Base-by-base conservation (phyloP, 345 rosid genomes). In the Geranium rotundifolium region DNA sequence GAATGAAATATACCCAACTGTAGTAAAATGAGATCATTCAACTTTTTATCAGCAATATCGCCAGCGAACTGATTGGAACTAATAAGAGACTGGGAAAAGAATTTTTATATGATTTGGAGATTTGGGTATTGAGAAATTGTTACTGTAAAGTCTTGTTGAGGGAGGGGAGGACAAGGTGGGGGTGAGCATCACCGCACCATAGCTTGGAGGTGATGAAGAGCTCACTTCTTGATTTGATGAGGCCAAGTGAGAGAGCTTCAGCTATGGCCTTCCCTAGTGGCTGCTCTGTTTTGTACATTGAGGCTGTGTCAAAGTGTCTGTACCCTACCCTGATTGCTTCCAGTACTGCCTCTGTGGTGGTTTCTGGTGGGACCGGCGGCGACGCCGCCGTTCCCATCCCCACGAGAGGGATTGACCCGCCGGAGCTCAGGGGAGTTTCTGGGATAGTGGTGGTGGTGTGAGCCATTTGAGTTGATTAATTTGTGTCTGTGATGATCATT, bases 131-230 rank as follows among this genome's bases (percentile, higher is more conserved):
- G 41, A 34, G 41, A 8, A 8, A 34, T 34, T 66, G 18, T 19
- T 74, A 84, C 87, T 55, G 39, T 49, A 84, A 76, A 63, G 78
- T 78, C 56, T 64, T 82, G 17, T 61, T 64, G 62, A 84, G 69
- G 5, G 84, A 82, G 9, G 79, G 83, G 58, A 79, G 66, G 56
- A 79, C 82, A 18, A 77, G 85, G 10, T 80, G 79, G 0, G 54
- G 63, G 61, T 85, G 84, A 63, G 83, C 88, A 67, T 83, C 82
- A 14, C 74, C 65, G 73, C 83, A 83, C 84, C 84, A 77, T 3
- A 85, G 77, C 80, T 85, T 83, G 56, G 86, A 73, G 52, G 80
- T 81, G 71, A 85, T 67, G 63, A 83, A 85, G 54, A 85, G 76
- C 30, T 85, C 88, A 1, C 81, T 84, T 46, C 86, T 57, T 6